Conservation (phyloP, 345 rosid species). For the Citrus australasica region DNA sequence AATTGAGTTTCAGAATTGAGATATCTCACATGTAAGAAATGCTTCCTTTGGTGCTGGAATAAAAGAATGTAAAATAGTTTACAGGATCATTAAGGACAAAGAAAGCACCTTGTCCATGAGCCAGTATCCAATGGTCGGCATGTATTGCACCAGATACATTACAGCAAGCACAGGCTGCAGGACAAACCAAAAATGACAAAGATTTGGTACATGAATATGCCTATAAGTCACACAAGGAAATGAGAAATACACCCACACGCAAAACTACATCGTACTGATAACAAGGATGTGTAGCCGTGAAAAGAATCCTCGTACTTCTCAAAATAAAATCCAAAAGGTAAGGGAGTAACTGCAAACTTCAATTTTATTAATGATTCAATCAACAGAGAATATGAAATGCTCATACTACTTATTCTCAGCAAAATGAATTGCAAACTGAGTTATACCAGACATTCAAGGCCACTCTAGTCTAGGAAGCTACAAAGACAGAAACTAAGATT, state of each 20-base stretch:
- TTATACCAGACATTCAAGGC: background rate
- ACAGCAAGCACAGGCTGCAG: slow-evolving; percentile 88
- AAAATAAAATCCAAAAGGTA: background rate
- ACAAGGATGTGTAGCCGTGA: background rate
- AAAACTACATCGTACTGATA: background rate
- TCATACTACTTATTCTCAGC: background rate
- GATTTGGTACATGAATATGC: background rate
- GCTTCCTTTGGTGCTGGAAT: background rate
- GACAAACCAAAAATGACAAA: slow-evolving; percentile 1
- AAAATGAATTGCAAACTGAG: background rate
- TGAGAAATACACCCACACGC: background rate
- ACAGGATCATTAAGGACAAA: background rate
- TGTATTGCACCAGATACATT: slow-evolving; percentile 87
- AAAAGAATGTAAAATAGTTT: background rate
- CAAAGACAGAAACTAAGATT: background rate
- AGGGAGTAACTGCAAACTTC: background rate
- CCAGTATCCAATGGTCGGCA: slow-evolving; percentile 85
- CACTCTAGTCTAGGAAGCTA: background rate
- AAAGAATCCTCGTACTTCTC: background rate
- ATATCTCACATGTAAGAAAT: background rate
- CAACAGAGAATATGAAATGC: background rate
- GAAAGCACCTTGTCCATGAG: slow-evolving; percentile 89
- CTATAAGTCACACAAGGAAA: background rate
- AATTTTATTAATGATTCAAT: background rate
- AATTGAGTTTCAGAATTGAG: too few species aligned